phyloP scores from a whole-genome alignment of 352 stramenopile genomes.

The Globisporangium solare region DNA sequence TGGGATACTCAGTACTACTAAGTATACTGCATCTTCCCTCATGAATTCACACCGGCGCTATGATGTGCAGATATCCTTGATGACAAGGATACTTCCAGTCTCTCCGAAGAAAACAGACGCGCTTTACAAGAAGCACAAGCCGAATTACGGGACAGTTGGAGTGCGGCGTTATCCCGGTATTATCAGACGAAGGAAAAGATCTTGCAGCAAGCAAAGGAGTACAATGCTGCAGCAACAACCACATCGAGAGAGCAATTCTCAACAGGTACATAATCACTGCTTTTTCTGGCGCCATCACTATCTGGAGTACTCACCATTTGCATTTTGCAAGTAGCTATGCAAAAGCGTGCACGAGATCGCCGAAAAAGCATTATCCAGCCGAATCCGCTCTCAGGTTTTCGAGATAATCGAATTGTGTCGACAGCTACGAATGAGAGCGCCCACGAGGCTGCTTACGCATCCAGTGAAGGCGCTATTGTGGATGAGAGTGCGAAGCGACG shows the following conservation, averaged over 20 bases:
- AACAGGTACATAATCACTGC: conserved; percentile 1
- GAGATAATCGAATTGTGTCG: background rate
- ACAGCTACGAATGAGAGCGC: background rate
- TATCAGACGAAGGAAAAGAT: background rate
- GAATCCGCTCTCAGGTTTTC: conserved; percentile 10
- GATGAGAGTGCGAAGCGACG: conserved; percentile 6
- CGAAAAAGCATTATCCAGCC: conserved; percentile 23
- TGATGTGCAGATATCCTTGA: background rate
- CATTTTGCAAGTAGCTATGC: background rate
- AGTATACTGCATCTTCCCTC: background rate
- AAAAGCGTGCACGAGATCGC: conserved; percentile 25
- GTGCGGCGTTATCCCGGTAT: conserved; percentile 7
- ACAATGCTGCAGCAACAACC: background rate
- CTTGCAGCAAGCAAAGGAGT: too few relatives aligned
- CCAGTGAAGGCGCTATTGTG: background rate
- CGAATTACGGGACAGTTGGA: conserved; percentile 25
- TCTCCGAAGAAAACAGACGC: background rate
- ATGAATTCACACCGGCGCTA: background rate
- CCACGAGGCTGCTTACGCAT: too few relatives aligned
- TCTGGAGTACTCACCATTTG: background rate
- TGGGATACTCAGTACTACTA: background rate
- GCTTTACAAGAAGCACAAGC: conserved; percentile 10
- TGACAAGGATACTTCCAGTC: background rate
- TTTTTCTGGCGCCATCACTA: background rate
- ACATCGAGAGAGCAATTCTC: background rate